phyloP scores from a whole-genome alignment of 805 yeast species.

The Candida dendrica region DNA sequence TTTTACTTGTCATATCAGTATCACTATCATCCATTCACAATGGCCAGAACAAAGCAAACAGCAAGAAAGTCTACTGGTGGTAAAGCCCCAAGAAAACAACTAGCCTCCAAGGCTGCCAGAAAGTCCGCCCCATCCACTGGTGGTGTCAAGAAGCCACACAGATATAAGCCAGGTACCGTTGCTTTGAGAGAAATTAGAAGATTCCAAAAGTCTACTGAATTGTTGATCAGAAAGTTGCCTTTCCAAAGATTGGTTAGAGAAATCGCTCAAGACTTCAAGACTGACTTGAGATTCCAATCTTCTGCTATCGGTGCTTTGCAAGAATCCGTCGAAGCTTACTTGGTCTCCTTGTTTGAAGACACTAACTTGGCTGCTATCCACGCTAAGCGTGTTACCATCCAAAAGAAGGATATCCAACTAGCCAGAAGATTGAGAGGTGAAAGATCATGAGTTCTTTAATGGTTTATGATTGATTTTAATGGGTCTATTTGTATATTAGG shows the following conservation, averaged over 20 bases:
- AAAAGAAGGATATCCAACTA: constrained; percentile 95
- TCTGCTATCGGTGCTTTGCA: constrained; percentile 97
- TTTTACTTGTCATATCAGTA: no score
- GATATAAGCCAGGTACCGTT: constrained; percentile 96
- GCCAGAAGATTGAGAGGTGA: constrained; percentile 98
- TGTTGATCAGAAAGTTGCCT: constrained; percentile 91
- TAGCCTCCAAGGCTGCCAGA: constrained; percentile 90
- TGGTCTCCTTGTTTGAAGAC: constrained; percentile 94
- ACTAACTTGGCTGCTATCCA: constrained; percentile 98
- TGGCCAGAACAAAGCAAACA: constrained; percentile 94
- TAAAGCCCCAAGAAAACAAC: constrained; percentile 92
- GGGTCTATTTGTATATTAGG: constrained; percentile 17
- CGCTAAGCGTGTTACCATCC: constrained; percentile 98
- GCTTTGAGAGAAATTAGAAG: constrained; percentile 96
- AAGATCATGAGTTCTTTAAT: constrained; percentile 53
- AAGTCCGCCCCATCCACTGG: constrained; percentile 88
- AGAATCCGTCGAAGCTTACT: constrained; percentile 97
- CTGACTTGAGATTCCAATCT: constrained; percentile 93
- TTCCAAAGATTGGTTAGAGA: constrained; percentile 96
- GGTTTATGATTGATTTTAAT: not conserved
- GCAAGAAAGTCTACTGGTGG: constrained; percentile 95
- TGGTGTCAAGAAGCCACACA: constrained; percentile 92
- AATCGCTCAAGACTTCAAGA: constrained; percentile 90
- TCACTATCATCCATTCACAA: constrained; percentile 23
- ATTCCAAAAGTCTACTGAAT: constrained; percentile 94